Base-by-base conservation (phyloP, 2,329 filamentous ascomycete genomes). In the Exserohilum turcica region DNA sequence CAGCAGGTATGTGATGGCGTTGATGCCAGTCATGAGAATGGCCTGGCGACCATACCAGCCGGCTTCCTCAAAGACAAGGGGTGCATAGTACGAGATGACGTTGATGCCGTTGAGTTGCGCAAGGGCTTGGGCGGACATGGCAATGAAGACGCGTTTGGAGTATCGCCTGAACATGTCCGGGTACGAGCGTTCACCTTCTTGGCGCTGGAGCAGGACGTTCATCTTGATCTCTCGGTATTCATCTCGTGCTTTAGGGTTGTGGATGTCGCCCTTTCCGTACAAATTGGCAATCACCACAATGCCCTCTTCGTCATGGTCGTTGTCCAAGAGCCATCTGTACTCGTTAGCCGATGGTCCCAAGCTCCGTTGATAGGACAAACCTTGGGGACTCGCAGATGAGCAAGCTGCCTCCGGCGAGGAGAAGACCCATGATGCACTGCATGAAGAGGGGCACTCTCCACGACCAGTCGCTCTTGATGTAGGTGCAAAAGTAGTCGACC, bases 151-250 rank as follows among this genome's bases (percentile, higher is more conserved):
- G 47, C 94, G 91, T 67, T 89, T 94, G 71, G 83, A 85, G 79
- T 97, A 97, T 58, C 91, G 86, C 68, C 84, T 88, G 81, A 97
- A 99, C 94, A 99, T 99, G 58, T 97, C 94, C 33, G 76, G 66
- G 75, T 97, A 99, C 0, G 90, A 86, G 63, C 94, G 85, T 78
- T 97, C 94, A 65, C 94, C 94, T 77, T 99, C 94, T 77, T 96
- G 92, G 45, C 94, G 90, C 74, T 93, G 88, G 19, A 97, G 80
- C 29, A 99, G 84, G 27, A 99, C 94, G 67, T 93, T 88, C 91
- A 97, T 96, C 80, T 99, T 99, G 79, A 99, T 99, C 70, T 97
- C 94, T 66, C 93, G 90, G 76, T 95, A 99, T 75, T 99, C 94
- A 50, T 97, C 92, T 53, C 92, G 86, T 1, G 94, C 94, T 75